Percentiles rank a stretch among this genome's conserved stretches.
Evolutionary conservation across 73 alveolate genomes (phyloP).

Genomic region (Tetrahymena elliotti): DNA sequence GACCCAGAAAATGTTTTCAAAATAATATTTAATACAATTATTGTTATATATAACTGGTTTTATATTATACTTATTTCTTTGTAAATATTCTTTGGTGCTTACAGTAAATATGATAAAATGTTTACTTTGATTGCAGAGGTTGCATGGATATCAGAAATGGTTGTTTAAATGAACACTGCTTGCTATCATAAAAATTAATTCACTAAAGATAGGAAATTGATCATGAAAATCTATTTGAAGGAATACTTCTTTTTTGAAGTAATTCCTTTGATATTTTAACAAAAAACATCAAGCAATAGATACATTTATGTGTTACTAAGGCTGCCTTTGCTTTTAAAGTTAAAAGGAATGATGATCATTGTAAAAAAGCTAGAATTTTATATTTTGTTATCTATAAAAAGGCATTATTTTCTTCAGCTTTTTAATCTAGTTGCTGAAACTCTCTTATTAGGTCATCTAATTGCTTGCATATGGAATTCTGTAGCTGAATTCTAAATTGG

Average conservation of each 20-base stretch:
- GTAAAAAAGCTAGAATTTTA: neutral
- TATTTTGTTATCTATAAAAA: neutral
- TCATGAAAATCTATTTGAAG: neutral
- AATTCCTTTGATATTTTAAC: neutral
- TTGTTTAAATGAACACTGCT: neutral
- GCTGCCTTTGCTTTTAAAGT: neutral
- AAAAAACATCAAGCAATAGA: neutral
- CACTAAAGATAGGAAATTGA: neutral
- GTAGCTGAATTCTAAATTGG: neutral
- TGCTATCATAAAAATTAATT: neutral
- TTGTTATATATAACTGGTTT: neutral
- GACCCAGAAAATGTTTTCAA: neutral
- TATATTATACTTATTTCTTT: neutral
- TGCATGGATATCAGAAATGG: neutral
- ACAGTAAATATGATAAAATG: neutral
- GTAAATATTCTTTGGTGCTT: neutral
- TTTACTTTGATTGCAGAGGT: neutral
- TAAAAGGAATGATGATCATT: neutral
- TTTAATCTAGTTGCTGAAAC: neutral
- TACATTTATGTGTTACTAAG: neutral
- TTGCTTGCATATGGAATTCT: neutral
- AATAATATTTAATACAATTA: neutral
- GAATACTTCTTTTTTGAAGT: neutral
- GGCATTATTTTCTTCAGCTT: neutral
- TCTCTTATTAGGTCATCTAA: neutral